Percentiles rank a stretch among this genome's conserved stretches.
Evolutionary conservation across 2,329 filamentous ascomycete genomes (phyloP).

Genomic region (Fusarium subtropicale): DNA sequence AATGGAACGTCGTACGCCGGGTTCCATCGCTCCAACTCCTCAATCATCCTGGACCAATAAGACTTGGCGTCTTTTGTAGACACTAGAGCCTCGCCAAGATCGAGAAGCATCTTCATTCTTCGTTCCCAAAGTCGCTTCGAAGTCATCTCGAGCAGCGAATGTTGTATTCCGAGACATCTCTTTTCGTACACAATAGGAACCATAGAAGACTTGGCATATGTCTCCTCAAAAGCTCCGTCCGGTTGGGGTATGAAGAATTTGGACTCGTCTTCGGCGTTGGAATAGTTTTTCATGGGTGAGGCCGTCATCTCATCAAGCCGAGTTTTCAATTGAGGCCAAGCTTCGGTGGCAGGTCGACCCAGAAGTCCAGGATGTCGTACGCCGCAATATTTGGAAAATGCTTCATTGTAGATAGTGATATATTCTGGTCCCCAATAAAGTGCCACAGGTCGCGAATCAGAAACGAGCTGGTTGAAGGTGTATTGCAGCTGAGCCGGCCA

Average conservation of each 20-base stretch:
- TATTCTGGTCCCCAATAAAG: slow-evolving; percentile 74
- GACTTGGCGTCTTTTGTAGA: slow-evolving; percentile 59
- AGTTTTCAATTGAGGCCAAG: slow-evolving; percentile 67
- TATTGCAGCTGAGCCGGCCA: slow-evolving; percentile 63
- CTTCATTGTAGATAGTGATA: slow-evolving; percentile 75
- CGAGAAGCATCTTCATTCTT: slow-evolving; percentile 61
- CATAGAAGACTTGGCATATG: slow-evolving; percentile 61
- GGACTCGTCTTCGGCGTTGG: slow-evolving; percentile 57
- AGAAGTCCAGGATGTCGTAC: slow-evolving; percentile 73
- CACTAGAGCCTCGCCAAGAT: slow-evolving; percentile 59
- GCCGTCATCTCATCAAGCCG: slow-evolving; percentile 52
- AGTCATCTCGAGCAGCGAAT: slow-evolving; percentile 61
- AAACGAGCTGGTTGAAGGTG: slow-evolving; percentile 57
- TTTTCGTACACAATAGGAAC: slow-evolving; percentile 59
- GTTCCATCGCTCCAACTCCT: slow-evolving; percentile 57
- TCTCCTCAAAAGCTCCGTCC: slow-evolving; percentile 59
- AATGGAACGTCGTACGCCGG: slow-evolving; percentile 63
- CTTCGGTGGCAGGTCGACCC: slow-evolving; percentile 68
- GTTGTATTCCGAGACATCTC: slow-evolving; percentile 59
- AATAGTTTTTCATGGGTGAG: slow-evolving; percentile 47
- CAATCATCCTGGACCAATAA: slow-evolving; percentile 61
- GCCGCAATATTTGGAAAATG: slow-evolving; percentile 71
- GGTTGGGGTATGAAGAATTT: slow-evolving; percentile 58
- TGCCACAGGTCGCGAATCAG: slow-evolving; percentile 62
- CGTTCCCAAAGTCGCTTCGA: slow-evolving; percentile 61